Evolutionary conservation across 331 rosid genomes (phyloP).

Genomic region (Cydonia oblonga): DNA sequence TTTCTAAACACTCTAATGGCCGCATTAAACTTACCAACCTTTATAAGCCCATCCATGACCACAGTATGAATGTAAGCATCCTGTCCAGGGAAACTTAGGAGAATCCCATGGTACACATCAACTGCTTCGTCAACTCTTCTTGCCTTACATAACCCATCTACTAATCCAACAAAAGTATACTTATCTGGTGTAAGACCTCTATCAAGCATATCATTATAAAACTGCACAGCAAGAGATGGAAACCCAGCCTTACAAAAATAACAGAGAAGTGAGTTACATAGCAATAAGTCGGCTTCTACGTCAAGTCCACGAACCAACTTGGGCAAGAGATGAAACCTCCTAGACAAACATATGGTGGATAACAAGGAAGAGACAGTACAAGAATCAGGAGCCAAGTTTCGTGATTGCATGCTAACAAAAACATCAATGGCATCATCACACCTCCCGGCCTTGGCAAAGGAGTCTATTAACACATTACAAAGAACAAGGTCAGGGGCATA

Average conservation of each 20-base stretch:
- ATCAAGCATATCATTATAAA: slow-evolving; percentile 34
- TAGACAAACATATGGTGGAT: slow-evolving; percentile 25
- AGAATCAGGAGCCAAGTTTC: slow-evolving; percentile 41
- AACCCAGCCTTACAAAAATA: slow-evolving; percentile 33
- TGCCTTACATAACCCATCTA: slow-evolving; percentile 45
- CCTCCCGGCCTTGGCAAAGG: slow-evolving; percentile 47
- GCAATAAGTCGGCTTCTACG: slow-evolving; percentile 40
- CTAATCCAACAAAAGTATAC: slow-evolving; percentile 45
- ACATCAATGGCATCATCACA: slow-evolving; percentile 35
- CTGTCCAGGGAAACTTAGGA: slow-evolving; percentile 16
- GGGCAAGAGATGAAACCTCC: slow-evolving; percentile 37
- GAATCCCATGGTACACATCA: slow-evolving; percentile 37
- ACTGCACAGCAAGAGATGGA: slow-evolving; percentile 28
- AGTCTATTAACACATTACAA: slow-evolving; percentile 49
- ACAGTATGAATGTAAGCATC: slow-evolving; percentile 59
- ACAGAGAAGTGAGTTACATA: slow-evolving; percentile 46
- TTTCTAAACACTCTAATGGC: slow-evolving; percentile 37
- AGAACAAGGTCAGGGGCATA: slow-evolving; percentile 39
- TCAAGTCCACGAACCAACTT: slow-evolving; percentile 20
- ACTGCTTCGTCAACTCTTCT: slow-evolving; percentile 46
- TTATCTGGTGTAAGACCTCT: slow-evolving; percentile 49
- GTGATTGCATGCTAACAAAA: slow-evolving; percentile 19
- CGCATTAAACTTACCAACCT: slow-evolving; percentile 28
- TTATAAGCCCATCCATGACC: slow-evolving; percentile 37
- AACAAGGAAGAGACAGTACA: slow-evolving; percentile 51